phyloP scores from a whole-genome alignment of 1,284 basidiomycete species.

The Trichosporon asahii region DNA sequence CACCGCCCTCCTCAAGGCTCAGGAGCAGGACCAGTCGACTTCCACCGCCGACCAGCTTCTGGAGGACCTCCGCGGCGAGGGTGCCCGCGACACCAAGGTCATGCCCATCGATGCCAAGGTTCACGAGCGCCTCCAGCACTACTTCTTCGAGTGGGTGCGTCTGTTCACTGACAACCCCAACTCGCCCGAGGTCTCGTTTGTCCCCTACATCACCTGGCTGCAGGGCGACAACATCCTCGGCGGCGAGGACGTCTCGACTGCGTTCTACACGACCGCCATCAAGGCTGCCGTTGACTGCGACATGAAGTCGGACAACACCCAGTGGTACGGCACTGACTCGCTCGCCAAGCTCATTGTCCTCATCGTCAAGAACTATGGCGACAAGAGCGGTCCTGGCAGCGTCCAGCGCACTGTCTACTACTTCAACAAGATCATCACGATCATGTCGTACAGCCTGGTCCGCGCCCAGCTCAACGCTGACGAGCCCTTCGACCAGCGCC shows the following conservation, averaged over 20 bases:
- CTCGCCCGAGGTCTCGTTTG: slow-evolving; percentile 85
- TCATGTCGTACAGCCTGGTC: slow-evolving; percentile 91
- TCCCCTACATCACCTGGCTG: slow-evolving; percentile 93
- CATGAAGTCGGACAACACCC: slow-evolving; percentile 76
- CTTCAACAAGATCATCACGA: slow-evolving; percentile 94
- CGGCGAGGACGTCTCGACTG: slow-evolving; percentile 91
- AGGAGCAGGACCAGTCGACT: slow-evolving; percentile 40
- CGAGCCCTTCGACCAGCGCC: slow-evolving; percentile 88
- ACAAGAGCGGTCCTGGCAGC: slow-evolving; percentile 66
- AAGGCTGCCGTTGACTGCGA: slow-evolving; percentile 92
- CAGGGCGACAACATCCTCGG: slow-evolving; percentile 96
- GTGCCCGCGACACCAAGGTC: slow-evolving; percentile 22
- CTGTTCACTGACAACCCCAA: slow-evolving; percentile 72
- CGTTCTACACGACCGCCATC: slow-evolving; percentile 97
- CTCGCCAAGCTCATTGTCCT: slow-evolving; percentile 93
- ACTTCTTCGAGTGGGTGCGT: slow-evolving; percentile 80
- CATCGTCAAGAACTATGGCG: slow-evolving; percentile 93
- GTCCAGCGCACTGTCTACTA: slow-evolving; percentile 95
- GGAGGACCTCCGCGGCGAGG: slow-evolving; percentile 40
- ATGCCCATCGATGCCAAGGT: slow-evolving; percentile 47
- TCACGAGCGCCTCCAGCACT: slow-evolving; percentile 58
- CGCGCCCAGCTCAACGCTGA: slow-evolving; percentile 94
- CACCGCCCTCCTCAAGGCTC: slow-evolving; percentile 68
- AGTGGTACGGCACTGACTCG: slow-evolving; percentile 86
- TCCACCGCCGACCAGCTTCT: slow-evolving; percentile 47